Percentiles rank a stretch among this genome's conserved stretches.
Evolutionary conservation across 345 rosid genomes (phyloP).

Genomic region (Cardiospermum halicacabum): DNA sequence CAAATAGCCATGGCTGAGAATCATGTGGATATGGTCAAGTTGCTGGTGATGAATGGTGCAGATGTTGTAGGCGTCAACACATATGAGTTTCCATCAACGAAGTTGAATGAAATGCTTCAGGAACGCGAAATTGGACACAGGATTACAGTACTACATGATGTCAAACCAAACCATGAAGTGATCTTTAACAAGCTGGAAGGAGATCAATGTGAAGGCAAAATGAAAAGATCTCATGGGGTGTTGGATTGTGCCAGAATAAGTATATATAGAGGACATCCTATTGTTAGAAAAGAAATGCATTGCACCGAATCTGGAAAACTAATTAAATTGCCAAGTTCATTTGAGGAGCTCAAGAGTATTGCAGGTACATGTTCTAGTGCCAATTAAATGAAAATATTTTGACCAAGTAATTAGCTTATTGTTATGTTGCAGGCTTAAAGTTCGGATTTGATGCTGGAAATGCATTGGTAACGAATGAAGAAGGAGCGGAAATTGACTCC

Average conservation of each 20-base stretch:
- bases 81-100: slow-evolving; percentile 16
- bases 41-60: slow-evolving; percentile 68
- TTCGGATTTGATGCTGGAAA: slow-evolving; percentile 57
- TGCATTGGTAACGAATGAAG: slow-evolving; percentile 53
- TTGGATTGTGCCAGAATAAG: slow-evolving; percentile 49
- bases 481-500: slow-evolving; percentile 76
- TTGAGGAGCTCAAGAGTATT: slow-evolving; percentile 66
- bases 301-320: slow-evolving; percentile 56
- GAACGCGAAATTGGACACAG: slow-evolving; percentile 43
- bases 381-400: no score
- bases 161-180: slow-evolving; percentile 15
- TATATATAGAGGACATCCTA: slow-evolving; percentile 69
- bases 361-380: slow-evolving; percentile 46
- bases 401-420: background rate
- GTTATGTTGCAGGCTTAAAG: slow-evolving; percentile 46
- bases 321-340: slow-evolving; percentile 53
- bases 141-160: slow-evolving; percentile 27
- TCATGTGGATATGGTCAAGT: slow-evolving; percentile 54
- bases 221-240: background rate
- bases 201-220: slow-evolving; percentile 14
- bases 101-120: slow-evolving; percentile 37
- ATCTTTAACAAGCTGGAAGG: slow-evolving; percentile 24
- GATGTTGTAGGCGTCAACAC: slow-evolving; percentile 29
- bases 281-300: slow-evolving; percentile 37
- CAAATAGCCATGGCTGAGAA: slow-evolving; percentile 60